These are phyloP conservation scores for Clonostachys solani DNA, from an alignment of 2,329 filamentous ascomycete genomes.

Conservation along the genomic window DNA sequence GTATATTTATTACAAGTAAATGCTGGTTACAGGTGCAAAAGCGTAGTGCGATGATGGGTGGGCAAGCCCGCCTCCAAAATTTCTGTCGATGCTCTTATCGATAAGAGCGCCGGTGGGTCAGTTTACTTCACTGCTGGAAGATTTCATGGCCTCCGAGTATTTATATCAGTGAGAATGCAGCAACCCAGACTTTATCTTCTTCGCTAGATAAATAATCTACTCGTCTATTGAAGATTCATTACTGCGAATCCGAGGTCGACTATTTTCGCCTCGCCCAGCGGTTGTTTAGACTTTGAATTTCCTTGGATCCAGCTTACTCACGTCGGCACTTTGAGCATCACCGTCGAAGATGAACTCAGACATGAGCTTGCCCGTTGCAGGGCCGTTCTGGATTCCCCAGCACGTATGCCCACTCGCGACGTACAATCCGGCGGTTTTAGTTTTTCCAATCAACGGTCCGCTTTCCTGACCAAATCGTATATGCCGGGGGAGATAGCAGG, in stretches of 20 bases:
- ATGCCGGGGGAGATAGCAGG: slow-evolving; percentile 88
- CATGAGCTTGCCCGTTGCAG: slow-evolving; percentile 79
- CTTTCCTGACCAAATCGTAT: slow-evolving; percentile 53
- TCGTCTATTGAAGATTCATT: not conserved
- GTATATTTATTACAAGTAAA: not conserved
- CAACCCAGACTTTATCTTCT: not conserved
- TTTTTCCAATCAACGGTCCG: slow-evolving; percentile 74
- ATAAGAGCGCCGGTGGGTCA: slow-evolving; percentile 12
- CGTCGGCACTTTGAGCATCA: slow-evolving; percentile 60
- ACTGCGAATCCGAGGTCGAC: not conserved
- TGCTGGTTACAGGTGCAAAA: not conserved
- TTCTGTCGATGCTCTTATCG: slow-evolving; percentile 18
- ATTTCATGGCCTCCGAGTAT: not conserved
- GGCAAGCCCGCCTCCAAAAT: slow-evolving; percentile 12
- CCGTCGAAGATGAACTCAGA: slow-evolving; percentile 77
- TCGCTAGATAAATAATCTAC: not conserved
- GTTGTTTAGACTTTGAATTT: slow-evolving; percentile 43
- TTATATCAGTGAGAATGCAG: not conserved
- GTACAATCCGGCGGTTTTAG: slow-evolving; percentile 68
- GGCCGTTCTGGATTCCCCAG: slow-evolving; percentile 97
- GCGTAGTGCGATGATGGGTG: not conserved
- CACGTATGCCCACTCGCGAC: slow-evolving; percentile 91
- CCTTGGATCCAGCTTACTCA: slow-evolving; percentile 63
- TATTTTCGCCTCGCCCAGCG: not conserved
- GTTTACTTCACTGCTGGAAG: not conserved